These are phyloP conservation scores for Lachancea thermotolerans DNA, from an alignment of 805 yeast species.

Conservation along the genomic window DNA sequence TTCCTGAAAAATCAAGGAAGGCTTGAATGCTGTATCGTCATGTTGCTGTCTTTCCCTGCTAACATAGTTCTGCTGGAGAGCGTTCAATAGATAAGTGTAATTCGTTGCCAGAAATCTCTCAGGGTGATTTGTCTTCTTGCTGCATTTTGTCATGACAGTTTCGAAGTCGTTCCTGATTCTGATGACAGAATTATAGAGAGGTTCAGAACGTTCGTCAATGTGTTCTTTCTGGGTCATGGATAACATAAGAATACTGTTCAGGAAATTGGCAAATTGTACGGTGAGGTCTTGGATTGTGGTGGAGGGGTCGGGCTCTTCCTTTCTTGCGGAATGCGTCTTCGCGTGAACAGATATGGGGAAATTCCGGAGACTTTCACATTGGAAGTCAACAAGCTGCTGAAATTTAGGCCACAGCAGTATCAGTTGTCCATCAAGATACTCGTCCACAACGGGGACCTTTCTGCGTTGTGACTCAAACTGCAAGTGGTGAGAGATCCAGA, in stretches of 20 bases:
- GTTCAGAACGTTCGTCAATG: slow-evolving; percentile 45
- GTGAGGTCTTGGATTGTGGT: slow-evolving; percentile 57
- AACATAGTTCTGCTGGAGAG: slow-evolving; percentile 20
- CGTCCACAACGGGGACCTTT: slow-evolving; percentile 59
- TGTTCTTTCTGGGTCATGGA: slow-evolving; percentile 31
- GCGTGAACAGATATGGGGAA: slow-evolving; percentile 30
- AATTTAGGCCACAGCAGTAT: slow-evolving; percentile 82
- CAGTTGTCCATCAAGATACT: slow-evolving; percentile 57
- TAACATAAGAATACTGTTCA: slow-evolving; percentile 64
- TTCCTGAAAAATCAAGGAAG: slow-evolving; percentile 22
- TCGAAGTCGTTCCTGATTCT: slow-evolving; percentile 79
- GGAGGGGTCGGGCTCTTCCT: slow-evolving; percentile 27
- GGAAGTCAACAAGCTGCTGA: slow-evolving; percentile 66
- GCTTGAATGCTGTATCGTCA: slow-evolving; percentile 9
- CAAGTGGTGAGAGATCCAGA: slow-evolving; percentile 60
- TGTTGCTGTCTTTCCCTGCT: slow-evolving; percentile 6
- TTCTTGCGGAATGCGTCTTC: slow-evolving; percentile 28
- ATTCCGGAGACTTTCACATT: slow-evolving; percentile 64
- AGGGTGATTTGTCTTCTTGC: slow-evolving; percentile 44
- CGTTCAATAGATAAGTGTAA: slow-evolving; percentile 31
- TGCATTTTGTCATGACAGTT: slow-evolving; percentile 62
- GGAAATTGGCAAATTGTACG: slow-evolving; percentile 67
- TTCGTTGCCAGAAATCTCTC: slow-evolving; percentile 67
- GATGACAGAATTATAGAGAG: slow-evolving; percentile 59
- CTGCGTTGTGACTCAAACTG: slow-evolving; percentile 62